A percentile compares a stretch with the other conserved stretches of the same genome.
These are phyloP conservation scores for Solanum bulbocastanum DNA, from an alignment of 257 asterid genomes.

Conservation along the genomic window DNA sequence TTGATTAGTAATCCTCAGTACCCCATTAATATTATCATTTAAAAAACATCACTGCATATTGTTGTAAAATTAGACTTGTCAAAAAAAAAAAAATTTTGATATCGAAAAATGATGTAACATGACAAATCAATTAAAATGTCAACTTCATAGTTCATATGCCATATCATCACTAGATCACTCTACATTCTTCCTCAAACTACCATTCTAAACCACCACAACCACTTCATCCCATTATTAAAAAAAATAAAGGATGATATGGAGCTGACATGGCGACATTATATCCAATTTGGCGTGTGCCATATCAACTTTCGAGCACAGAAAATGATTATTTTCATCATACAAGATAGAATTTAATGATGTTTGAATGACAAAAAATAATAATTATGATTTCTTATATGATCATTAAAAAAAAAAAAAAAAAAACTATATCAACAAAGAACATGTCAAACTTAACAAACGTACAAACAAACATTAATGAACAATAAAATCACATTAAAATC, in stretches of 20 bases:
- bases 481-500: not conserved
- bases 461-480: not conserved
- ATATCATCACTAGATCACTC: not conserved
- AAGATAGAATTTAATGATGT: not conserved
- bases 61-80: not conserved
- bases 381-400: not conserved
- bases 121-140: not conserved
- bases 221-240: not conserved
- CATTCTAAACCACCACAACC: not conserved
- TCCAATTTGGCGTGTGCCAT: not conserved
- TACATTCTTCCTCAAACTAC: not conserved
- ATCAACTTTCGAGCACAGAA: not conserved
- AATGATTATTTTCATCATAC: not conserved
- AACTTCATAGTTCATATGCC: not conserved
- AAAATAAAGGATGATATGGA: no score
- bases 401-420: not conserved
- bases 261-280: not conserved
- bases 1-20: not conserved
- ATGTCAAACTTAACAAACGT: not conserved
- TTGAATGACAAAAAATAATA: not conserved
- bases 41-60: not conserved
- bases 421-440: not conserved
- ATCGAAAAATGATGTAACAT: not conserved
- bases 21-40: no score
- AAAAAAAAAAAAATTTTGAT: not conserved